Conservation (phyloP, 2,329 filamentous ascomycete species). For the Aspergillus sp. region DNA sequence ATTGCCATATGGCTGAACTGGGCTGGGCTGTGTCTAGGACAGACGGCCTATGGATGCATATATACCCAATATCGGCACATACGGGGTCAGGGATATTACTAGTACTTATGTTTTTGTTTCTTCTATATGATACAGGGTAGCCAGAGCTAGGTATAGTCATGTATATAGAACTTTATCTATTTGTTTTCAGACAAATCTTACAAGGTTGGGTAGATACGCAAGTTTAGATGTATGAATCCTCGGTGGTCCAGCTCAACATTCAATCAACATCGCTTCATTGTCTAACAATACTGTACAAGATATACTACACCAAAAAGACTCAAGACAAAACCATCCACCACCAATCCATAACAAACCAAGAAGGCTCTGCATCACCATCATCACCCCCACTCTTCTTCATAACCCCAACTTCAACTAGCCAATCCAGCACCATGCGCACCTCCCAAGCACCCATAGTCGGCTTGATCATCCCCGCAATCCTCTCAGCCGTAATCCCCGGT, state of each 20-base stretch:
- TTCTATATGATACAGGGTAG: background rate
- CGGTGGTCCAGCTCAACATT: too few species aligned
- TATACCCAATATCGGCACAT: background rate
- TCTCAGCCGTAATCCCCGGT: conserved; percentile 38
- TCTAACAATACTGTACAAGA: background rate
- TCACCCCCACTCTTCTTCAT: conserved; percentile 13
- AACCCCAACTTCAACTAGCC: conserved; percentile 35
- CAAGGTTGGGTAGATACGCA: background rate
- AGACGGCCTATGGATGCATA: background rate
- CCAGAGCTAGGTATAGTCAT: background rate
- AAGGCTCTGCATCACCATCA: conserved; percentile 14
- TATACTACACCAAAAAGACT: background rate
- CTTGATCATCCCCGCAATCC: conserved; percentile 39
- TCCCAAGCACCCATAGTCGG: conserved; percentile 46
- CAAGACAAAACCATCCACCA: conserved; percentile 42
- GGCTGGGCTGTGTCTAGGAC: background rate
- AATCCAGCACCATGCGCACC: conserved; percentile 40
- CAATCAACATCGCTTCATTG: background rate
- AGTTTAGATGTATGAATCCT: too few species aligned
- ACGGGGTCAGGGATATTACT: too few species aligned
- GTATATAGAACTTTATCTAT: background rate
- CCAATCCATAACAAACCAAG: conserved; percentile 39
- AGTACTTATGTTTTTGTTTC: too few species aligned
- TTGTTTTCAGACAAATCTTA: background rate
- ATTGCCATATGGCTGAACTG: background rate